Base-by-base conservation (phyloP, 202 grass and related monocot genomes). In the Schoenoplectus triqueter region DNA sequence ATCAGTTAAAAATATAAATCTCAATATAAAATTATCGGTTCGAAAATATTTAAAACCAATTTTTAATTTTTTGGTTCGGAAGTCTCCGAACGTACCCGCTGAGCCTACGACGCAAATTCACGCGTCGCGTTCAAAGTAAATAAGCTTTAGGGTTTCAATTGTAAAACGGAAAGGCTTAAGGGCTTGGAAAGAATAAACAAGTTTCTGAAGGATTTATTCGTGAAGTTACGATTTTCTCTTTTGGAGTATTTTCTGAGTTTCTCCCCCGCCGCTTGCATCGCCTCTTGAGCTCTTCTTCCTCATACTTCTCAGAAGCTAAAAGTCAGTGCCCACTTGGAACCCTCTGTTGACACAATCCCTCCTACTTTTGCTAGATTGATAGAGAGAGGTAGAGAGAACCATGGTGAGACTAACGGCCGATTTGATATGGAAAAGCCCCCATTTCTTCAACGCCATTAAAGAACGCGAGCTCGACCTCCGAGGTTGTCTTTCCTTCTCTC, bases 361-460 rank as follows among this genome's bases (percentile, higher is more conserved):
- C 51, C 48, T 61, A 45, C 14, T 39, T 22, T 51, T 14, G 56
- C 14, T 45, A 81, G 56, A 66, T 48, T 47, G 55, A 46, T 51
- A 86, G 21, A 83, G 46, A 64, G 56, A 2, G 1, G 63, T 60
- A 62, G 20, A 85, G 31, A 31, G 31, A 31, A 31, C 31, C 59
- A 99, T 99, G 93, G 97, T 96, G 89, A 91, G 93, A 84, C 90
- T 96, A 73, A 94, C 89, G 74, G 93, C 92, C 63, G 89, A 99
- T 87, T 89, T 99, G 89, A 91, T 99, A 88, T 96, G 92, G 97
- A 99, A 99, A 87, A 99, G 97, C 87, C 93, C 87, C 10, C 97
- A 99, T 89, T 99, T 99, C 89, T 96, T 99, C 92, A 99, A 99
- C 83, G 90, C 88, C 80, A 84, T 96, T 84, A 96, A 96, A 88